Evolutionary conservation across 1,284 basidiomycete genomes (phyloP), one percentile per base, ranked within the genome.

Genomic region (Irpex sp.): DNA sequence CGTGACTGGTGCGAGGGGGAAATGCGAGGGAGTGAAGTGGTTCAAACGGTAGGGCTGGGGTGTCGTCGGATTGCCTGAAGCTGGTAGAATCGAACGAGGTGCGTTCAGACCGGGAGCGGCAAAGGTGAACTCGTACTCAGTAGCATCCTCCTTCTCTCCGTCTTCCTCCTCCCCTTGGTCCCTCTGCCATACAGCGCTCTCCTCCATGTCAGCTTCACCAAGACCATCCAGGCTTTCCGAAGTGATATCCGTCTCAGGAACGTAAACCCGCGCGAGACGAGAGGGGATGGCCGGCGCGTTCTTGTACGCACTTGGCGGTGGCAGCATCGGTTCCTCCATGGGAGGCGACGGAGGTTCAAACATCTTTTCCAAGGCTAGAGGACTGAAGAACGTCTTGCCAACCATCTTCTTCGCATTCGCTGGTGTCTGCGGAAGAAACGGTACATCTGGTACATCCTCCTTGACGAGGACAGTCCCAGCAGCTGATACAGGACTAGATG

Each of bases 281-380:
- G 78, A 77, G 5, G 77, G 76, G 0, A 79, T 65, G 8, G 72
- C 56, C 9, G 76, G 76, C 5, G 73, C 71, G 62, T 73, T 70
- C 6, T 70, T 68, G 21, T 65, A 52, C 21, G 63, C 61, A 40
- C 70, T 65, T 57, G 69, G 68, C 40, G 52, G 64, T 63, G 62
- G 59, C 66, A 55, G 13, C 71, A 72, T 37, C 17, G 38, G 54
- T 11, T 56, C 54, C 4, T 26, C 34, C 54, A 49, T 55, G 66
- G 87, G 88, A 1, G 89, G 91, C 2, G 92, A 91, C 0, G 94
- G 94, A 5, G 94, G 94, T 66, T 95, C 91, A 69, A 96, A 96
- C 92, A 96, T 93, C 60, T 83, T 83, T 75, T 96, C 94, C 8
- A 96, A 81, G 4, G 90, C 87, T 62, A 94, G 75, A 0, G 93